These are phyloP conservation scores for Saccharomyces hybrid DNA, from an alignment of 1,139 yeast species.

Conservation along the genomic window DNA sequence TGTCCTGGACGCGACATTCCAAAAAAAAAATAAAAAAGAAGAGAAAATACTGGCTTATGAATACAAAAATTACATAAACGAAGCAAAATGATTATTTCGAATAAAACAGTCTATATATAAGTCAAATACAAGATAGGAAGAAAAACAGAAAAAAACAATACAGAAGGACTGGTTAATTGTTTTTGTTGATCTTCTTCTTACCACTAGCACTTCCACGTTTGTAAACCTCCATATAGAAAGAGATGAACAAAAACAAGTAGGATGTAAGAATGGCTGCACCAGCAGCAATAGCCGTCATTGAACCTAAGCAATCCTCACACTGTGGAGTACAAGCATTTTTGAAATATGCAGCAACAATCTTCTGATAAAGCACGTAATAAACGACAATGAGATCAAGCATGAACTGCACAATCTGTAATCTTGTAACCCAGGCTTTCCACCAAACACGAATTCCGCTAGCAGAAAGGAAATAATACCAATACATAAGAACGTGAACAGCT, in stretches of 20 bases:
- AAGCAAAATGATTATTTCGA: neutral
- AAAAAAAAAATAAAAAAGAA: neutral
- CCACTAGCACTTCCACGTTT: constrained; percentile 47
- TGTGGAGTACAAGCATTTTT: constrained; percentile 37
- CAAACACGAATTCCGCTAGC: constrained; percentile 80
- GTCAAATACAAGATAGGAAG: neutral
- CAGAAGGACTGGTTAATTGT: neutral
- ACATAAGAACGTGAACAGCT: constrained; percentile 77
- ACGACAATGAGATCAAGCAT: constrained; percentile 66
- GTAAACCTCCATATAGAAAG: constrained; percentile 72
- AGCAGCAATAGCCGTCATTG: constrained; percentile 62
- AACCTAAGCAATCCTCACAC: constrained; percentile 71
- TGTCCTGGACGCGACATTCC: neutral
- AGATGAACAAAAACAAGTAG: constrained; percentile 63
- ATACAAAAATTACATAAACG: neutral
- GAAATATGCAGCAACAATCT: constrained; percentile 13
- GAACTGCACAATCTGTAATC: constrained; percentile 74
- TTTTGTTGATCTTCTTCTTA: constrained; percentile 31
- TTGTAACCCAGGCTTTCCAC: constrained; percentile 91
- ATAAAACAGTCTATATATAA: neutral
- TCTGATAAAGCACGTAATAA: constrained; percentile 68
- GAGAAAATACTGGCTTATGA: neutral
- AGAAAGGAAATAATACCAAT: constrained; percentile 76
- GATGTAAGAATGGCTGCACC: constrained; percentile 71
- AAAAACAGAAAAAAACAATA: no score